Base-by-base conservation (phyloP, 805 yeast genomes). In the Torulaspora microellipsoides region DNA sequence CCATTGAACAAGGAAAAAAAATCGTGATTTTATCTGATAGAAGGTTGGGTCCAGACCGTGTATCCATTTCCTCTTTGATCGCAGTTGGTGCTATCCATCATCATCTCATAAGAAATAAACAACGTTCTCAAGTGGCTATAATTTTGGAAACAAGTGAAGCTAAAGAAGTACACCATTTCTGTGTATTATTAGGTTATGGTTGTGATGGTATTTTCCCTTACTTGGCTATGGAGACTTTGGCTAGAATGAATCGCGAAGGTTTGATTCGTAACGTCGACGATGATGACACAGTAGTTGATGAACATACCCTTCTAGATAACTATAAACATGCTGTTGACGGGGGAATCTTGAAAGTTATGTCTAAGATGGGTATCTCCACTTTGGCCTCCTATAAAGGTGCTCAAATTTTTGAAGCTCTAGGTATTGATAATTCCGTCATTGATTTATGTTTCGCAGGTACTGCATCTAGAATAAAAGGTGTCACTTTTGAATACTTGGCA, bases 341-440 rank as follows among this genome's bases (percentile, higher is more conserved):
- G 43, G 98, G 98, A 68, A 83, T 91, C 56, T 72, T 88, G 58
- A 91, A 93, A 73, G 97, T 93, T 47, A 91, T 91, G 99, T 88
- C 97, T 30, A 91, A 93, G 75, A 93, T 91, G 98, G 99, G 99
- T 75, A 93, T 91, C 57, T 90, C 98, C 27, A 93, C 99, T 27
- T 74, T 91, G 64, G 96, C 97, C 10, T 87, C 96, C n/a, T 91
- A 91, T 71, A 91, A 91, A 71, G 98, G 98, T 68, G 99, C 99
- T 25, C 99, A 91, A 72, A 93, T 91, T 61, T 91, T 93, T 65
- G 99, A 91, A 69, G 96, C 96, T 38, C 73, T 91, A 49, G 99
- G 99, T 67, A 81, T 91, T 49, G 97, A 93, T 65, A 88, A 90
- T 69, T 81, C 95, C 8, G 97, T 91, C 39, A 85, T 91, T 53